phyloP scores from a whole-genome alignment of 176 grass and related monocot species.

The Carex littledalei region DNA sequence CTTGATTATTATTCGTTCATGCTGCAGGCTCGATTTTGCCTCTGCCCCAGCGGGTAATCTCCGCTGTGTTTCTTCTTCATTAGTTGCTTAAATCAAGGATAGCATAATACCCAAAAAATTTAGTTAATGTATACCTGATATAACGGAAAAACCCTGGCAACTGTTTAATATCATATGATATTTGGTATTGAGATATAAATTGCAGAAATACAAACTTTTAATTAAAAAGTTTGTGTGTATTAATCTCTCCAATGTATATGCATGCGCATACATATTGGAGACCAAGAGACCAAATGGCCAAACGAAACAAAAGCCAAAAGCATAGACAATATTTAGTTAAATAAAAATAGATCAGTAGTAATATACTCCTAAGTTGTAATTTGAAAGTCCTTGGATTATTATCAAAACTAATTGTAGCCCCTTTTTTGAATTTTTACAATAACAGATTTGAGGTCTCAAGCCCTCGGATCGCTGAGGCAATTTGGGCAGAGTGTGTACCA shows the following conservation, averaged over 20 bases:
- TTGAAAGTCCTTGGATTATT: no score
- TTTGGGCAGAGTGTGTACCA: constrained; percentile 64
- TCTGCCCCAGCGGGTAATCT: constrained; percentile 55
- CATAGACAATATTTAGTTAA: no score
- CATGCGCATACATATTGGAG: no score
- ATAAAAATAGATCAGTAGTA: no score
- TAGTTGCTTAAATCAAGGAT: not conserved
- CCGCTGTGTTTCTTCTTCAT: not conserved
- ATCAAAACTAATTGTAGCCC: not conserved
- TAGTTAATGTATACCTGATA: not conserved
- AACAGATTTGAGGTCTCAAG: constrained; percentile 56
- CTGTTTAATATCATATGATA: not conserved
- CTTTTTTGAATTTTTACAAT: no score
- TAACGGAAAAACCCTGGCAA: not conserved
- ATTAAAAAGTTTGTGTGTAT: no score
- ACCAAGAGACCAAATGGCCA: no score
- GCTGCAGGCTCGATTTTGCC: constrained; percentile 57
- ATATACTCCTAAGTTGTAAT: no score
- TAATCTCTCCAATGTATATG: no score
- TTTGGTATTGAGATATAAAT: no score
- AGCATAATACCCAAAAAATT: not conserved
- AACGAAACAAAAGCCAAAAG: no score
- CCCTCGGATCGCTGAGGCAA: constrained; percentile 51
- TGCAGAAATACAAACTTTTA: no score
- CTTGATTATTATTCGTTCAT: constrained; percentile 53